phyloP scores from a whole-genome alignment of 2,329 filamentous ascomycete species.

The Diatrype stigma region DNA sequence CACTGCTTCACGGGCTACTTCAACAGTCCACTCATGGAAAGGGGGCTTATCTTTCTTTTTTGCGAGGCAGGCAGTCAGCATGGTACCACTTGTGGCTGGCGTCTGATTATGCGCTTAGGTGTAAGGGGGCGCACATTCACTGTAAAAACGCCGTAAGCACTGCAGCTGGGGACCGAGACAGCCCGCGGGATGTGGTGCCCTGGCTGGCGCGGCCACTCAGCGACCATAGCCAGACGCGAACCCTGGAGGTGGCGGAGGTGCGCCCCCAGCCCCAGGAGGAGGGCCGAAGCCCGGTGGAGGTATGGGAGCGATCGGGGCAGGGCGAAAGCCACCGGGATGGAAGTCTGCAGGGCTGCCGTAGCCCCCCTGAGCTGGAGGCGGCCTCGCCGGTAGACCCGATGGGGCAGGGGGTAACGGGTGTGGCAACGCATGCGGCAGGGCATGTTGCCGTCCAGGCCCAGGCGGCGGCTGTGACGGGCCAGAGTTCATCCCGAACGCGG shows the following conservation, averaged over 20 bases:
- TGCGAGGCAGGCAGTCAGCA: no score
- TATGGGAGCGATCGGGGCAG: constrained; percentile 40
- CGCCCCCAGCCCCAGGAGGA: constrained; percentile 20
- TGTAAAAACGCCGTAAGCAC: no score
- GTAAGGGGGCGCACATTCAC: no score
- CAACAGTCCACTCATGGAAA: no score
- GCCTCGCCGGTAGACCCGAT: constrained; percentile 57
- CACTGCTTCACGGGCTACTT: no score
- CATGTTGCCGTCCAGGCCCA: constrained; percentile 27
- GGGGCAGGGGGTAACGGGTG: constrained; percentile 51
- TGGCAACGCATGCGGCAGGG: constrained; percentile 19
- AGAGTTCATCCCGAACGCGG: constrained; percentile 35
- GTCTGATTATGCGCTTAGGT: no score
- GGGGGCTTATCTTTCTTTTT: no score
- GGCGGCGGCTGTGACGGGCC: constrained; percentile 27
- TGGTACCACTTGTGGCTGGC: no score
- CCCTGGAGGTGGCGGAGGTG: constrained; percentile 24
- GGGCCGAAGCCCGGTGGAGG: constrained; percentile 41
- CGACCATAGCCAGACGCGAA: constrained; percentile 24
- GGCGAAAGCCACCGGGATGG: constrained; percentile 40
- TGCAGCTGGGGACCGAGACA: no score
- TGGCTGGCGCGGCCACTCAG: constrained; percentile 7
- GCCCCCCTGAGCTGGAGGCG: constrained; percentile 64
- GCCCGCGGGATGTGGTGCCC: background rate
- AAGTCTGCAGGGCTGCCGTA: constrained; percentile 62